Base-by-base conservation (phyloP, 129 eudicot genomes). In the Solidago caesia region DNA sequence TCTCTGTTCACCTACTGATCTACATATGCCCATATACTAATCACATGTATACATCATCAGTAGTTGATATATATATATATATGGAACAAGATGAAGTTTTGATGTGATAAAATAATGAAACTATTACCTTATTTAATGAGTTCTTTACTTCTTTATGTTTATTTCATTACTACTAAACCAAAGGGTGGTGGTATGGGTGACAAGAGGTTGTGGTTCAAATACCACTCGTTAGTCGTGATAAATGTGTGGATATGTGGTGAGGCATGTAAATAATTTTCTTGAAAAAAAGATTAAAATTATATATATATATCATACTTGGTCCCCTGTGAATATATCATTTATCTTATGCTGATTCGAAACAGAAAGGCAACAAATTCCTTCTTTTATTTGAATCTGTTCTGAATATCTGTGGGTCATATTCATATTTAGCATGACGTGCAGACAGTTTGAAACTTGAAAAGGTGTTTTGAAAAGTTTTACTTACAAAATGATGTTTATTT, bases 371-470 rank as follows among this genome's bases (percentile, higher is more conserved):
- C 39, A 1, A 33, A 33, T 33, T 33, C 3, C 2, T 33, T 33
- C 39, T 33, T 33, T 33, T 33, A 33, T 33, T 33, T 33, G 39
- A 33, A 33, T 33, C 39, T 33, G 39, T 33, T 33, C 3, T 33
- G 39, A 21, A 21, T 21, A 21, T 21, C 0, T 21, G 21, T 21
- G 21, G 21, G 21, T 21, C 21, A 21, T 21, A 21, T 21, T 33
- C 39, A 33, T 33, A 33, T 33, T 33, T 33, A 1, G 39, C 82
- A 90, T 16, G 96, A 90, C 73, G 84, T 90, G 59, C 93, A 87
- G 76, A 90, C 89, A 44, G 87, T 93, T 25, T 93, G 93, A 25
- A 87, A 90, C 73, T 33, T 33, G 39, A 33, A 33, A 33, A 33
- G 39, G 21, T 21, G 21, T 21, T 21, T 21, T 21, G 21, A 21